A percentile compares a stretch with the other conserved stretches of the same genome.
Conservation (phyloP, 2,329 filamentous ascomycete species). For the Hypoxylon sp. region DNA sequence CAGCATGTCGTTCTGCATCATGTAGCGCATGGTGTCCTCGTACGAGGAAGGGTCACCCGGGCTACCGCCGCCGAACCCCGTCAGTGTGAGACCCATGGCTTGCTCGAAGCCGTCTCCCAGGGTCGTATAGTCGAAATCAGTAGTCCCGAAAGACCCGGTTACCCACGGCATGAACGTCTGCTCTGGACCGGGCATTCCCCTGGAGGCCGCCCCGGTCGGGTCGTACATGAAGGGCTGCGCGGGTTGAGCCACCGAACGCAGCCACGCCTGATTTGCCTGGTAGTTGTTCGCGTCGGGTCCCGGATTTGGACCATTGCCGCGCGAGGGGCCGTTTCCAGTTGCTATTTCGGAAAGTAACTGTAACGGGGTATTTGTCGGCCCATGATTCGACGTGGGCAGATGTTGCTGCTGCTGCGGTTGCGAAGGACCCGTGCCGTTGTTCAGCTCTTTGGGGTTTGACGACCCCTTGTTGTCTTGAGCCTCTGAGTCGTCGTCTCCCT, state of each 20-base stretch:
- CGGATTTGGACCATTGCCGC: constrained; percentile 40
- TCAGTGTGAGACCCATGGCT: constrained; percentile 61
- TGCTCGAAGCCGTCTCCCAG: constrained; percentile 61
- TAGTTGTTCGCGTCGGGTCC: constrained; percentile 44
- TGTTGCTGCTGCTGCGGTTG: constrained; percentile 45
- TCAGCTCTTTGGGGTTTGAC: constrained; percentile 16
- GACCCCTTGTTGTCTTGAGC: constrained; percentile 33
- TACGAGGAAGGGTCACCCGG: constrained; percentile 46
- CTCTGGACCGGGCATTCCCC: constrained; percentile 9
- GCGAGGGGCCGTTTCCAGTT: constrained; percentile 59
- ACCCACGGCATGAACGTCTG: constrained; percentile 52
- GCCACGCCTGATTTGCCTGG: constrained; percentile 46
- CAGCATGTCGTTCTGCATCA: constrained; percentile 50
- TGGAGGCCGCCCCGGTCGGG: constrained; percentile 30
- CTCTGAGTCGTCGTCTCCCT: constrained; percentile 37
- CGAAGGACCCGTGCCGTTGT: constrained; percentile 22
- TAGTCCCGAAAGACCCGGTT: constrained; percentile 46
- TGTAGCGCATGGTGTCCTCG: constrained; percentile 49
- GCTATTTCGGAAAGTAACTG: constrained; percentile 72
- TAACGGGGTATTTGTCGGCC: constrained; percentile 65
- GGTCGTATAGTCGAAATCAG: constrained; percentile 56
- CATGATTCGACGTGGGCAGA: constrained; percentile 48
- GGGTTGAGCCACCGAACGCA: constrained; percentile 37
- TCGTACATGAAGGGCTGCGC: constrained; percentile 59
- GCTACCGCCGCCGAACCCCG: constrained; percentile 54